Evolutionary conservation across 1,139 yeast species (phyloP), one percentile per base, ranked within the genome.

Genomic region (Hansenula anomala): DNA sequence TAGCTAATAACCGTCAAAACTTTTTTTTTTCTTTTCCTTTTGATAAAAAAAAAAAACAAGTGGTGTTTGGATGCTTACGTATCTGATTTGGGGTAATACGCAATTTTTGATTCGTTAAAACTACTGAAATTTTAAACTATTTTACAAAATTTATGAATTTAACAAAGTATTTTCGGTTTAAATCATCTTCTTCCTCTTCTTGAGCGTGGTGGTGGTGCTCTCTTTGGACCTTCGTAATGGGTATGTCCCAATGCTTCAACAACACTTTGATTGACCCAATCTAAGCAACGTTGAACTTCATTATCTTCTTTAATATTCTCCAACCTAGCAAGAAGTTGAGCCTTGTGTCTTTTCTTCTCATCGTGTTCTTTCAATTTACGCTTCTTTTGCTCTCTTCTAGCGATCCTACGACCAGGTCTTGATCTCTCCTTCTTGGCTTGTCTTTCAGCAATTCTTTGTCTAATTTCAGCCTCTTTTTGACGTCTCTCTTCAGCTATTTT

Each of bases 201-300:
- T 3, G 43, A 36, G 22, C 42, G 41, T 10, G 16, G 15, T 11
- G 26, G 19, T 6, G 10, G 26, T 3, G 35, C 19, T 20, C 37
- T 54, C 30, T 52, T 56, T 45, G 61, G 64, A 5, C 84, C 85
- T 15, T 78, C 83, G 45, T 75, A 79, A 42, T 79, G 73, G 0
- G 73, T 61, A 46, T 68, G 68, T 7, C 78, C 84, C 23, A 67
- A 61, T 34, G 59, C 55, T 14, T 77, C 81, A 19, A 69, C 51
- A 1, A 86, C 84, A 15, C 67, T 60, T 8, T 78, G 69, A 49
- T 80, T 80, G 22, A 77, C 78, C 87, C 87, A 80, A 43, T 75
- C 78, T 5, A 68, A 52, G 20, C 77, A 76, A 38, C 80, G 58
- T 22, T 66, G 62, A 33, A 65, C 54, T 41, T 69, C 76, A 38